Conservation (phyloP, 352 stramenopile genomes). For the Aphanomyces invadans region DNA sequence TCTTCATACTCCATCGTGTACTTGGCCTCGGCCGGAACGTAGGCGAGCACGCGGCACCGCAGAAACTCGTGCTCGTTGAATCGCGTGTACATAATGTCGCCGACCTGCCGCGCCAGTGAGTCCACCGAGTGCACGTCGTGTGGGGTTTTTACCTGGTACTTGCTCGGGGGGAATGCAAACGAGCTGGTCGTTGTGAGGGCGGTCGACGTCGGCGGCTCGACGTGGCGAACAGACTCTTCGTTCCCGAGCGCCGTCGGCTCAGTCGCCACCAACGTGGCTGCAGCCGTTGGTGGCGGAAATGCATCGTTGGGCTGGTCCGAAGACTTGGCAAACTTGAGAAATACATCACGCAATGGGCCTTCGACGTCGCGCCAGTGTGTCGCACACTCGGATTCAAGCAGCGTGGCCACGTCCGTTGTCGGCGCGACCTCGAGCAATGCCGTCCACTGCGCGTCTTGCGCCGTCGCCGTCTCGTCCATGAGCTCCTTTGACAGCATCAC, state of each 20-base stretch:
- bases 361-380: background rate
- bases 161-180: too few relatives aligned
- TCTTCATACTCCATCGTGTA: constrained; percentile 8
- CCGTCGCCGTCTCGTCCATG: background rate
- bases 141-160: too few relatives aligned
- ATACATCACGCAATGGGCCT: constrained; percentile 1
- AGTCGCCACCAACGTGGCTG: too few relatives aligned
- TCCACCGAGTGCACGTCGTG: too few relatives aligned
- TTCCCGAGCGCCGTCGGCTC: too few relatives aligned
- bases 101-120: background rate
- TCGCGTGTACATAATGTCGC: background rate
- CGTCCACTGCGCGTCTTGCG: background rate
- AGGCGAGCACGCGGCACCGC: background rate
- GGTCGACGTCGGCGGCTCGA: too few relatives aligned
- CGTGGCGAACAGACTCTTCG: too few relatives aligned
- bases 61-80: background rate
- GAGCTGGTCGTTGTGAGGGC: too few relatives aligned
- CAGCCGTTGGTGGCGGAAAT: too few relatives aligned
- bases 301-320: too few relatives aligned
- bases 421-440: background rate
- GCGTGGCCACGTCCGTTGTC: background rate
- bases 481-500: background rate
- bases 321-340: constrained; percentile 9
- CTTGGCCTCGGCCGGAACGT: background rate
- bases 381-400: background rate